phyloP scores from a whole-genome alignment of 2,329 filamentous ascomycete genomes.

The Aspergillus sp. region DNA sequence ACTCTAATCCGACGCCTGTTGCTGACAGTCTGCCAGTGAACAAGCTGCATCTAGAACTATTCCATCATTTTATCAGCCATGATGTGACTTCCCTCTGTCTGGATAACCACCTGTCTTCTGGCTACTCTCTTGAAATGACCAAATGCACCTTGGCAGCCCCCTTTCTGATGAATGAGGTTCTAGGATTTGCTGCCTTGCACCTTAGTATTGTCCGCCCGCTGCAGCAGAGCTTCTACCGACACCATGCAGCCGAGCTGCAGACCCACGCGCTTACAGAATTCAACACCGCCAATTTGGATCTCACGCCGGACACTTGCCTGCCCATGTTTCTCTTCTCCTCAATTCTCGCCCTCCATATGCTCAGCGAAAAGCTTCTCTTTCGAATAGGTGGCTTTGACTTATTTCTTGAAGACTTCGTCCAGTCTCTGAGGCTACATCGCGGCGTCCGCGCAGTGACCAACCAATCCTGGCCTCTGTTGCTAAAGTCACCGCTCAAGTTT shows the following conservation, averaged over 20 bases:
- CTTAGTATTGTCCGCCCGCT: conserved; percentile 37
- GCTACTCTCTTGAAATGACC: neutral
- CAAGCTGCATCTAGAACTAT: neutral
- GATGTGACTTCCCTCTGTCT: neutral
- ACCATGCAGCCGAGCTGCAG: conserved; percentile 37
- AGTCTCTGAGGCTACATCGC: conserved; percentile 11
- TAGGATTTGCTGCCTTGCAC: conserved; percentile 49
- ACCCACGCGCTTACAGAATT: conserved; percentile 18
- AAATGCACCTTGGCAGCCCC: conserved; percentile 22
- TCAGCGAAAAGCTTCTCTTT: conserved; percentile 15
- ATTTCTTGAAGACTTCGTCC: conserved; percentile 15
- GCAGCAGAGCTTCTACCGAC: conserved; percentile 31
- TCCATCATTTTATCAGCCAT: neutral
- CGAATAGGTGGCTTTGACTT: conserved; percentile 1
- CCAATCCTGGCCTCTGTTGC: conserved; percentile 6
- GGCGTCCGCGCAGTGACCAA: conserved; percentile 9
- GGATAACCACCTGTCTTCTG: neutral
- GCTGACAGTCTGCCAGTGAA: neutral
- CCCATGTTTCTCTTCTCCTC: conserved; percentile 18
- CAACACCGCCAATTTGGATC: conserved; percentile 2
- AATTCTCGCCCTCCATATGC: conserved; percentile 12
- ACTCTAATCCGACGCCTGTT: neutral
- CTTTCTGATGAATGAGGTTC: conserved; percentile 49
- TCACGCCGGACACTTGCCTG: conserved; percentile 10
- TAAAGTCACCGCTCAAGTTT: neutral